Percentiles rank a stretch among this genome's conserved stretches.
Conservation (phyloP, 108 stramenopile genomes). For the Stephanodiscus minutulus region DNA sequence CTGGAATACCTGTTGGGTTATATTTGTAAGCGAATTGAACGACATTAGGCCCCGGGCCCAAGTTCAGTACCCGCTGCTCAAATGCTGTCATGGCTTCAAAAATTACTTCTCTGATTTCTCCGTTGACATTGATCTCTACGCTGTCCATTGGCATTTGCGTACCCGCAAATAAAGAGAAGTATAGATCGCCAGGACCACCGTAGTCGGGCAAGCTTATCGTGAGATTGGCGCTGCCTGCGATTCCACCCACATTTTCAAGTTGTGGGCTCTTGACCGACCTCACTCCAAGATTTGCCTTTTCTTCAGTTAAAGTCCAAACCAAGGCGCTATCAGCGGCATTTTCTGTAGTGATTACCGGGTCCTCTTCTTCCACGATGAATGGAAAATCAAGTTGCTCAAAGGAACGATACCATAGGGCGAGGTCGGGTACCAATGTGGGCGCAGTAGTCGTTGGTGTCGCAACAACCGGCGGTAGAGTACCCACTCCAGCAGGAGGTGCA, state of each 20-base stretch:
- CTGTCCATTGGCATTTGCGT: not conserved
- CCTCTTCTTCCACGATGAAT: conserved; percentile 1
- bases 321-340: not conserved
- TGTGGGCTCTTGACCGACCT: not conserved
- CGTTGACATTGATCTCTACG: not conserved
- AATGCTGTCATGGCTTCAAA: not conserved
- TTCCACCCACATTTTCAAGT: conserved; percentile 4
- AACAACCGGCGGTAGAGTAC: too few relatives aligned
- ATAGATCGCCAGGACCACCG: not conserved
- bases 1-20: not conserved
- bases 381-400: conserved; percentile 3
- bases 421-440: not conserved
- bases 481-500: too few relatives aligned
- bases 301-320: not conserved
- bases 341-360: not conserved
- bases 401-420: not conserved
- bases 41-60: not conserved
- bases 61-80: not conserved
- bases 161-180: not conserved
- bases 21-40: not conserved
- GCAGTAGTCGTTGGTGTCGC: not conserved
- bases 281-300: not conserved
- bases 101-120: not conserved
- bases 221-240: not conserved
- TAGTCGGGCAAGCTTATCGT: not conserved